Evolutionary conservation across 176 grass and related monocot species (phyloP), one percentile per base, ranked within the genome.

Genomic region (Juncus inflexus): DNA sequence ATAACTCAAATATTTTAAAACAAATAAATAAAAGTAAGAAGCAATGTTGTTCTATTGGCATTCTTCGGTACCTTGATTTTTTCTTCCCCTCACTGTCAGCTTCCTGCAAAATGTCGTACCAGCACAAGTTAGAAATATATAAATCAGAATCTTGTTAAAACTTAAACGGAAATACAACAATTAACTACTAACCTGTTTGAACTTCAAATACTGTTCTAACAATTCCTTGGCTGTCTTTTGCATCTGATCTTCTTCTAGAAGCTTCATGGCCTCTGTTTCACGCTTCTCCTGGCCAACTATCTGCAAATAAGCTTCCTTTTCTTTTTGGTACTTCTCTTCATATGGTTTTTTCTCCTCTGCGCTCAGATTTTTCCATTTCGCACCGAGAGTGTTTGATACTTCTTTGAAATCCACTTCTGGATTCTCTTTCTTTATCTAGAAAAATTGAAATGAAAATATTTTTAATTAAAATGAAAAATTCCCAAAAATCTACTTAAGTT

Each of bases 211-310:
- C 61, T 99, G 88, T 15, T 84, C 83, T 2, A 99, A 74, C 68
- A 99, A 77, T 76, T 92, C 85, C 72, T 82, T 97, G 7, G 88
- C 83, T 0, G 85, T 99, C 64, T 75, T 79, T 58, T 85, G 87
- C 85, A 82, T 84, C 61, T 92, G 85, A 63, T 99, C 88, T 49
- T 86, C 94, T 70, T 99, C 85, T 3, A 90, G 72, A 65, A 99
- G 94, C 80, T 84, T 99, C 85, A 92, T 89, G 5, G 88, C 94
- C 68, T 92, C 85, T 0, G 74, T 84, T 85, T 99, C 80, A 10
- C 88, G 85, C 58, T 86, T 92, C 79, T 99, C 85, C 75, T 89
- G 77, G 3, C 83, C 89, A 14, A 84, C 82, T 50, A 99, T 80
- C 76, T 92, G 83, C 61, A 92, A 72, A 67, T 99, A 99, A 4